Percentiles rank a stretch among this genome's conserved stretches.
phyloP scores from a whole-genome alignment of 441 rosid genomes.

The Brassica balearica region DNA sequence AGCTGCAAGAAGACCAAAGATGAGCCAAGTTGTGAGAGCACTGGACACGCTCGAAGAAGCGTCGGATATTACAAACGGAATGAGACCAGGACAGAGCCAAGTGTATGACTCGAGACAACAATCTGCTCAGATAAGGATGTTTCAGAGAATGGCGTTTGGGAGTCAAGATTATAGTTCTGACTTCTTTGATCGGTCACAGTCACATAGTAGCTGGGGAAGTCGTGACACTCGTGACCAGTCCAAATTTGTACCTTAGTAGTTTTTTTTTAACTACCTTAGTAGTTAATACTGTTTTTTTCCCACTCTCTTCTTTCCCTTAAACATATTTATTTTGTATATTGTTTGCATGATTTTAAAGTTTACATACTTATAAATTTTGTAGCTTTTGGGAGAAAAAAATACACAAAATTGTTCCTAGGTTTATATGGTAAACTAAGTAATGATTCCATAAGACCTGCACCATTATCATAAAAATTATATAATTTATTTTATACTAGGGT shows the following conservation, averaged over 20 bases:
- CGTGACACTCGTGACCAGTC: constrained; percentile 44
- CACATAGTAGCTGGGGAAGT: constrained; percentile 84
- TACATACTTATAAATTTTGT: too few relatives aligned
- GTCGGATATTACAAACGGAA: constrained; percentile 84
- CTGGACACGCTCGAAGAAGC: constrained; percentile 68
- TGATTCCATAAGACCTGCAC: too few relatives aligned
- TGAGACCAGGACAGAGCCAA: constrained; percentile 90
- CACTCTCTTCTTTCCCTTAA: constrained; percentile 2
- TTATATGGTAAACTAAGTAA: too few relatives aligned
- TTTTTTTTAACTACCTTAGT: constrained; percentile 40
- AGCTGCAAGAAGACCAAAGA: constrained; percentile 78
- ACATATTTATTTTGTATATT: too few relatives aligned
- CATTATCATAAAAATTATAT: too few relatives aligned
- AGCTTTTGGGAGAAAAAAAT: too few relatives aligned
- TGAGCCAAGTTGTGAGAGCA: constrained; percentile 96
- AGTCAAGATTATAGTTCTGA: constrained; percentile 82
- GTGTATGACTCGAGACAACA: constrained; percentile 73
- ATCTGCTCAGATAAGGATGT: constrained; percentile 91
- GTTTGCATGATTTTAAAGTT: too few relatives aligned
- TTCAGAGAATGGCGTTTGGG: constrained; percentile 92
- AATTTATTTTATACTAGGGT: too few relatives aligned
- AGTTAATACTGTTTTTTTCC: constrained; percentile 6
- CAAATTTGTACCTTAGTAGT: constrained; percentile 48
- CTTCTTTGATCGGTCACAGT: constrained; percentile 59
- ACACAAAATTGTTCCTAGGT: too few relatives aligned